Conservation (phyloP, 2,329 filamentous ascomycete species). For the Onygenales sp. region DNA sequence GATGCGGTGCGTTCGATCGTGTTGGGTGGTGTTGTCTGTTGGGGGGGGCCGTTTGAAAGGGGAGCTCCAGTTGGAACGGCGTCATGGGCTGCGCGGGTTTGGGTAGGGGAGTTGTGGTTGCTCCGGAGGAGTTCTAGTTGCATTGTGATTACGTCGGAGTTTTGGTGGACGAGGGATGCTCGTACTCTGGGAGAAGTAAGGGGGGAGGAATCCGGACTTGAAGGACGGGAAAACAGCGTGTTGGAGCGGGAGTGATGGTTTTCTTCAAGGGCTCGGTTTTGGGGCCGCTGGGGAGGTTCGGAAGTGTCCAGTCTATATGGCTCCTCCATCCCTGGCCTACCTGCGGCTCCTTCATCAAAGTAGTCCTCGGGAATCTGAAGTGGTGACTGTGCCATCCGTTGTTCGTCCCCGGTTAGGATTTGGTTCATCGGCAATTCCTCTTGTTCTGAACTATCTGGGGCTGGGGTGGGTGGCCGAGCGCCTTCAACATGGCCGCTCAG, state of each 20-base stretch:
- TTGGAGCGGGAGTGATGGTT: constrained; percentile 27
- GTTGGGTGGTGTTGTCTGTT: constrained; percentile 13
- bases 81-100: constrained; percentile 7
- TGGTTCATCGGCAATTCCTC: constrained; percentile 8
- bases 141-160: constrained; percentile 36
- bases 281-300: neutral
- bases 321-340: constrained; percentile 12
- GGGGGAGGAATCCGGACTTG: constrained; percentile 32
- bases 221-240: constrained; percentile 30
- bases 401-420: constrained; percentile 23
- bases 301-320: constrained; percentile 8
- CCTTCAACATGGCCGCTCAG: constrained; percentile 9
- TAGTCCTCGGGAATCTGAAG: constrained; percentile 26
- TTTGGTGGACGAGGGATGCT: constrained; percentile 34
- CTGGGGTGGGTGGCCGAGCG: constrained; percentile 7
- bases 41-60: constrained; percentile 9
- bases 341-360: constrained; percentile 18
- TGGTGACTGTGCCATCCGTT: constrained; percentile 30
- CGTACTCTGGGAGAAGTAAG: constrained; percentile 32
- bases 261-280: neutral
- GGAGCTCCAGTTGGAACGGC: neutral
- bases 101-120: constrained; percentile 19
- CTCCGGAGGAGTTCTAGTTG: constrained; percentile 30
- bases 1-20: constrained; percentile 18
- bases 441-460: constrained; percentile 8